Evolutionary conservation across 768 basidiomycete genomes (phyloP).

Genomic region (Daedaleopsis nitida): DNA sequence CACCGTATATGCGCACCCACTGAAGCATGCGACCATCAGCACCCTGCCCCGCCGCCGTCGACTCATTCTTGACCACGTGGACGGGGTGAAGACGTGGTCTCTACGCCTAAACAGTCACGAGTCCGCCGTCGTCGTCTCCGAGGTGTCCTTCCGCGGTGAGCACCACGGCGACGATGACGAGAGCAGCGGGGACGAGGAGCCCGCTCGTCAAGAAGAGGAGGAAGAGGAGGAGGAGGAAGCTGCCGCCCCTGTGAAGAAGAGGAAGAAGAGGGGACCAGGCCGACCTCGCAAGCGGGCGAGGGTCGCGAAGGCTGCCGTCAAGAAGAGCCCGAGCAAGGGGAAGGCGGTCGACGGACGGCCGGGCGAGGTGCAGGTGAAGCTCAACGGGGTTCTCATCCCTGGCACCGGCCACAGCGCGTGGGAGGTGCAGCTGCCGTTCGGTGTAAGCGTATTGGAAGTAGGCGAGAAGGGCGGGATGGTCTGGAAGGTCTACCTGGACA

Average conservation of each 20-base stretch:
- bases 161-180: slow-evolving; percentile 58
- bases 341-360: slow-evolving; percentile 23
- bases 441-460: slow-evolving; percentile 67
- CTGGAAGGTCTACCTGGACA: slow-evolving; percentile 67
- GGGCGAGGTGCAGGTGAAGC: slow-evolving; percentile 59
- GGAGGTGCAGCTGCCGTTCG: slow-evolving; percentile 61
- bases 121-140: slow-evolving; percentile 52
- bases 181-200: slow-evolving; percentile 32
- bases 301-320: slow-evolving; percentile 14
- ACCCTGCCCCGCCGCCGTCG: slow-evolving; percentile 62
- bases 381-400: slow-evolving; percentile 55
- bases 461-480: slow-evolving; percentile 69
- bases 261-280: not conserved
- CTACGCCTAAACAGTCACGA: slow-evolving; percentile 63
- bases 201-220: slow-evolving; percentile 13
- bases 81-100: slow-evolving; percentile 77
- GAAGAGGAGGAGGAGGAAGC: slow-evolving; percentile 27
- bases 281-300: slow-evolving; percentile 22
- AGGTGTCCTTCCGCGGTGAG: slow-evolving; percentile 49
- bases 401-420: slow-evolving; percentile 56
- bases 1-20: slow-evolving; percentile 17
- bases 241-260: not conserved
- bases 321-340: slow-evolving; percentile 19
- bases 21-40: slow-evolving; percentile 53
- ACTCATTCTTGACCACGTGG: slow-evolving; percentile 60